Evolutionary conservation across 345 rosid species (phyloP), one percentile per base, ranked within the genome.

Genomic region (Gossypioides kirkii): DNA sequence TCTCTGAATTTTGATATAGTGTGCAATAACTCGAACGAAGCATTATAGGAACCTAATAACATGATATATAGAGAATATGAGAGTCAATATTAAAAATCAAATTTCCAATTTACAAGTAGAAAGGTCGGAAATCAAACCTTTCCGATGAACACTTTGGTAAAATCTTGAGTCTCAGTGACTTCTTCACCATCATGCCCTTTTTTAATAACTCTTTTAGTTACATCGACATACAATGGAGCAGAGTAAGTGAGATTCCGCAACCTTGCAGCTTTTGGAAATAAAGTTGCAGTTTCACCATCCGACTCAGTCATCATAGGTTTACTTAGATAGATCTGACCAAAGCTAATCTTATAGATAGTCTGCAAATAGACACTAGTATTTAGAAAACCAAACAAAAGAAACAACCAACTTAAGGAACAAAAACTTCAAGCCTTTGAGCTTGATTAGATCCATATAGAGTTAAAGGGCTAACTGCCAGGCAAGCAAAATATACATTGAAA

Each of bases 241-340:
- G 99, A 92, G 76, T 95, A 92, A 1, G 99, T 92, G 42, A 95
- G 87, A 84, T 95, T 95, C 83, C 98, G 91, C 86, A 95, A 79
- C 84, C 99, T 88, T 16, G 99, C 98, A 77, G 97, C 99, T 82
- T 95, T 95, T 20, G 99, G 99, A 78, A 91, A 95, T 65, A 95
- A 83, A 67, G 98, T 92, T 6, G 98, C 97, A 55, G 97, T 95
- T 78, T 95, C 97, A 80, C 99, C 99, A 83, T 95, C 98, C 17
- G 98, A 95, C 83, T 95, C 98, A 0, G 98, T 95, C 98, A 95
- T 95, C 99, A 95, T 95, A 3, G 99, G 99, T 85, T 92, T 95
- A 81, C 98, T 95, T 85, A 95, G 79, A 82, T 95, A 95, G 77
- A 92, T 95, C 80, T 95, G 99, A 70, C 97, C 97, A 79, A 95